Base-by-base conservation (phyloP, 108 stramenopile species). In the Bacterosira constricta region DNA sequence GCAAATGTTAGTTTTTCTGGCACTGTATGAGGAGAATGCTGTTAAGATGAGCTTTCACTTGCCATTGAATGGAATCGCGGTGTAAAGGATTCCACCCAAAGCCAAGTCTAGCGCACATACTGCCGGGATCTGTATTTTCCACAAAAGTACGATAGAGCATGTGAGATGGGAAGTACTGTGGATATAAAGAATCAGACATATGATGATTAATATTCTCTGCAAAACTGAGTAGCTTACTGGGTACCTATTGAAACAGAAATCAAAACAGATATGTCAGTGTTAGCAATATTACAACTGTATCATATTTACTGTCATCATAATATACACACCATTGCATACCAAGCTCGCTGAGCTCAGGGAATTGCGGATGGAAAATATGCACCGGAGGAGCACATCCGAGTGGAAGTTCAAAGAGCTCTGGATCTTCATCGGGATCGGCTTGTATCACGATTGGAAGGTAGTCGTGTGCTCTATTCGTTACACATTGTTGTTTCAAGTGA, bases 1-100 rank as follows among this genome's bases (percentile, higher is more conserved):
- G n/a, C n/a, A n/a, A n/a, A n/a, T n/a, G n/a, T n/a, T n/a, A n/a
- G n/a, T n/a, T n/a, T n/a, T n/a, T n/a, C n/a, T n/a, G n/a, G n/a
- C n/a, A n/a, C n/a, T n/a, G n/a, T n/a, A n/a, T n/a, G n/a, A n/a
- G n/a, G n/a, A n/a, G n/a, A n/a, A n/a, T n/a, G n/a, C n/a, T n/a
- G n/a, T n/a, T n/a, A n/a, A n/a, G n/a, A n/a, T n/a, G n/a, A n/a
- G n/a, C n/a, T n/a, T n/a, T n/a, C n/a, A n/a, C n/a, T n/a, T n/a
- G n/a, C n/a, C 79, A 50, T 80, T 80, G 63, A 80, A 80, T 27
- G 79, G 79, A 29, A 47, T 49, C 2, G 63, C 45, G 12, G 58
- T 70, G 55, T 81, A 81, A 3, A 71, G 23, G 34, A 81, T 29
- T 26, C 80, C 80, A 20, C 80, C 80, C 1, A 76, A 12, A 12